Evolutionary conservation across 1,284 basidiomycete genomes (phyloP).

Genomic region (Rhizoctonia solani): DNA sequence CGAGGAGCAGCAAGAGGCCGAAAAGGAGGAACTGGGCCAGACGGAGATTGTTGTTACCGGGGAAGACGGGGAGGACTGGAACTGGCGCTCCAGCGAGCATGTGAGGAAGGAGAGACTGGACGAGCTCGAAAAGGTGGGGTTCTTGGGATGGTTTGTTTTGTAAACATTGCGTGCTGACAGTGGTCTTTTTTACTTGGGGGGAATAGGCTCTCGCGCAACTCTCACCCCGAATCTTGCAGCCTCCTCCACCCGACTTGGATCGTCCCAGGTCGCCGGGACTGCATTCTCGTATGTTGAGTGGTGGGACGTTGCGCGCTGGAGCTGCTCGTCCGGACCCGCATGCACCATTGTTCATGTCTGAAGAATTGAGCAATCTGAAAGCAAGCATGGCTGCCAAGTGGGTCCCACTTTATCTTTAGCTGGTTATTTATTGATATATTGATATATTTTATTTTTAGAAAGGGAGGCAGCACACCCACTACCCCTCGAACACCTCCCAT

Average conservation of each 20-base stretch:
- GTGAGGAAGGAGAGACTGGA: conserved; percentile 34
- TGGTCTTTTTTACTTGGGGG: neutral
- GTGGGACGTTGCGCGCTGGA: neutral
- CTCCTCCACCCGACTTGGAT: conserved; percentile 24
- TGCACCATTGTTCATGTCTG: conserved; percentile 29
- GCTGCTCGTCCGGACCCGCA: conserved; percentile 6
- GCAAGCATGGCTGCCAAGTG: conserved; percentile 25
- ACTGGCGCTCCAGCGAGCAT: conserved; percentile 28
- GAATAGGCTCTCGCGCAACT: conserved; percentile 31
- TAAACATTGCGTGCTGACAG: too few species aligned
- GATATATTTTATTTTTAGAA: too few species aligned
- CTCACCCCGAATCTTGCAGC: conserved; percentile 25
- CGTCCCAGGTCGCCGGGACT: conserved; percentile 15
- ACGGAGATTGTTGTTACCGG: conserved; percentile 17
- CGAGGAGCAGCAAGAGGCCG: neutral
- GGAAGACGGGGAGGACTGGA: conserved; percentile 19
- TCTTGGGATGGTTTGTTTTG: neutral
- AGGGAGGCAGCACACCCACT: too few species aligned
- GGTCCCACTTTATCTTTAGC: neutral
- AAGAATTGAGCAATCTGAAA: conserved; percentile 23
- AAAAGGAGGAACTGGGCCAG: neutral
- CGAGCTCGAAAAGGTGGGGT: conserved; percentile 38
- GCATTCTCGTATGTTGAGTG: conserved; percentile 16
- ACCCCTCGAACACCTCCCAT: neutral
- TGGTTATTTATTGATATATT: neutral